Base-by-base conservation (phyloP, 169 alveolate genomes). In the Eimeria tenella region DNA sequence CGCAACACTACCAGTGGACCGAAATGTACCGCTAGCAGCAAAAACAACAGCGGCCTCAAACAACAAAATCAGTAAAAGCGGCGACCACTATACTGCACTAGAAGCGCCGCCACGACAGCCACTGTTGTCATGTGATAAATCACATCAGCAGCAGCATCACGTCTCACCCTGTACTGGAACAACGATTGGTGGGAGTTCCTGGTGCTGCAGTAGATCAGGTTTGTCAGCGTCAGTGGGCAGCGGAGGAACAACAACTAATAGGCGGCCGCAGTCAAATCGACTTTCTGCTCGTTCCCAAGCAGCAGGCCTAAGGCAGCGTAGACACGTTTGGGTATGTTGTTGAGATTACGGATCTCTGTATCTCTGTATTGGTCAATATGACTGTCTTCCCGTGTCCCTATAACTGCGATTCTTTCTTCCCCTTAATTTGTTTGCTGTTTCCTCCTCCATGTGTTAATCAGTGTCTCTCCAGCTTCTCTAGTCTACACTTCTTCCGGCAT, bases 241-340 rank as follows among this genome's bases (percentile, higher is more conserved):
- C 21, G 89, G 89, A n/a, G 89, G 89, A 15, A 81, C 55, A 52
- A 81, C 89, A 4, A 81, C 70, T 50, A 81, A 5, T 23, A 81
- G 73, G 17, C 89, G 70, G 58, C 89, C 89, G 55, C 58, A 49
- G 55, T 81, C 89, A 23, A 81, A 52, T 4, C 89, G 89, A 6
- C 60, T 55, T 23, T 81, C 89, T 21, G 89, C 73, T 19, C 56
- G 52, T 10, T 73, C n/a, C 73, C 56, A 7, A 17, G 52, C 89
- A 5, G 89, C 73, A 23, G 70, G 89, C 89, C 70, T 81, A 13
- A n/a, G 77, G n/a, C 77, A 13, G 77, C n/a, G 77, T 17, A n/a
- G 11, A 11, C 31, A 68, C 13, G 77, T 68, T 17, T 56, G 9
- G 49, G 42, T 49, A 15, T 25, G 50, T 77, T 11, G n/a, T 58